Percentiles rank a stretch among this genome's conserved stretches.
Conservation (phyloP, 441 rosid genomes). For the Bocquillonia castaneifolia region DNA sequence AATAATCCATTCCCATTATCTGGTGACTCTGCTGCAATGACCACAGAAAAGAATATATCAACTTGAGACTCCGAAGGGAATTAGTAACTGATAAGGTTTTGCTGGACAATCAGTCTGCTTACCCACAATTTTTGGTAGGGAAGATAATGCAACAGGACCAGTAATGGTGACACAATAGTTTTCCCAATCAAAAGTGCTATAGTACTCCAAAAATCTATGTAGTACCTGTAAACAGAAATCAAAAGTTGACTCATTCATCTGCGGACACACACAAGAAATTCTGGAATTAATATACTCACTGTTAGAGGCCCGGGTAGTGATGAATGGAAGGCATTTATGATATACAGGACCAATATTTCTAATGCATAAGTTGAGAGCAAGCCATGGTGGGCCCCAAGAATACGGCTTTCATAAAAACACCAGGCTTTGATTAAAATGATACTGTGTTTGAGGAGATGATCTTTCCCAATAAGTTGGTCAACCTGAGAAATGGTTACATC, state of each 20-base stretch:
- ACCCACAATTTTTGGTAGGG: conserved; percentile 54
- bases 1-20: conserved; percentile 41
- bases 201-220: conserved; percentile 72
- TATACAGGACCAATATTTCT: conserved; percentile 63
- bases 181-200: conserved; percentile 80
- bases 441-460: conserved; percentile 85
- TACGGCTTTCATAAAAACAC: conserved; percentile 96
- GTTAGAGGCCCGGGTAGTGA: conserved; percentile 70
- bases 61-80: neutral
- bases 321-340: conserved; percentile 70
- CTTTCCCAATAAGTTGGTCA: conserved; percentile 62
- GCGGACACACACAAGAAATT: conserved; percentile 18
- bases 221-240: conserved; percentile 55
- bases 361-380: conserved; percentile 82
- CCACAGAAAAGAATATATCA: conserved; percentile 18
- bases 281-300: conserved; percentile 40
- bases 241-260: conserved; percentile 13
- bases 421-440: conserved; percentile 79
- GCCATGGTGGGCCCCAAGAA: conserved; percentile 87
- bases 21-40: conserved; percentile 32
- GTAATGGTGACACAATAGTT: conserved; percentile 48
- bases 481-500: conserved; percentile 41
- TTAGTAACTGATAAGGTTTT: conserved; percentile 16
- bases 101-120: conserved; percentile 24
- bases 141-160: conserved; percentile 60